Evolutionary conservation across 176 grass and related monocot genomes (phyloP).

Genomic region (Eleusine indica): DNA sequence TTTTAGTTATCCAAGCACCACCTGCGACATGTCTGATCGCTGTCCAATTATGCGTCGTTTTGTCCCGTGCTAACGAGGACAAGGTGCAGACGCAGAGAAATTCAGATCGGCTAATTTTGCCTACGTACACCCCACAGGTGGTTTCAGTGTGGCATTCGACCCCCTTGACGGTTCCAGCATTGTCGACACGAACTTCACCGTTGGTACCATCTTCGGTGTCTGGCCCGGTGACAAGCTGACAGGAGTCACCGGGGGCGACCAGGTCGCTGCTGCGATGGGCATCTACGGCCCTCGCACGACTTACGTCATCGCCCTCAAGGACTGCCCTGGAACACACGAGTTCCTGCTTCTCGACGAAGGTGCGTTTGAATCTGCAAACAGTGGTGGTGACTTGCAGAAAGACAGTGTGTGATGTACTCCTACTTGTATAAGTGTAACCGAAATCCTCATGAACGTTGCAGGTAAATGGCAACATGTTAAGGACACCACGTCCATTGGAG

Average conservation of each 20-base stretch:
- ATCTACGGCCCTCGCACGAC: constrained; percentile 97
- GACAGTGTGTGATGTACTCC: background rate
- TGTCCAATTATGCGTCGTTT: background rate
- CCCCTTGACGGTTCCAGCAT: constrained; percentile 97
- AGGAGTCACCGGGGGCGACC: constrained; percentile 73
- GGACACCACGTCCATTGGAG: constrained; percentile 82
- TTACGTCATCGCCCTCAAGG: constrained; percentile 89
- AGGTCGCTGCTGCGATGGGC: constrained; percentile 91
- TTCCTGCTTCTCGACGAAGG: constrained; percentile 96
- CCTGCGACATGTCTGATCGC: background rate
- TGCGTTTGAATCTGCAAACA: background rate
- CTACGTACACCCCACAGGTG: constrained; percentile 47
- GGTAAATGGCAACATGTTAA: constrained; percentile 99
- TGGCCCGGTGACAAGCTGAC: constrained; percentile 98
- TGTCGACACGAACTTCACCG: constrained; percentile 96
- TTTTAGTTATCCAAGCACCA: background rate
- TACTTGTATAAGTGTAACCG: background rate
- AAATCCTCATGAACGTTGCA: constrained; percentile 30
- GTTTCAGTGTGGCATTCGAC: constrained; percentile 95
- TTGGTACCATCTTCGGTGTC: constrained; percentile 95
- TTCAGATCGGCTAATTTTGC: background rate
- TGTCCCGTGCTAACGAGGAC: background rate
- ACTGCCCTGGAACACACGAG: constrained; percentile 88
- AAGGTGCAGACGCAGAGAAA: background rate
- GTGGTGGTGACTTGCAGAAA: background rate